These are phyloP conservation scores for Beta macrorhiza DNA, from an alignment of 179 eudicot genomes.

Conservation along the genomic window DNA sequence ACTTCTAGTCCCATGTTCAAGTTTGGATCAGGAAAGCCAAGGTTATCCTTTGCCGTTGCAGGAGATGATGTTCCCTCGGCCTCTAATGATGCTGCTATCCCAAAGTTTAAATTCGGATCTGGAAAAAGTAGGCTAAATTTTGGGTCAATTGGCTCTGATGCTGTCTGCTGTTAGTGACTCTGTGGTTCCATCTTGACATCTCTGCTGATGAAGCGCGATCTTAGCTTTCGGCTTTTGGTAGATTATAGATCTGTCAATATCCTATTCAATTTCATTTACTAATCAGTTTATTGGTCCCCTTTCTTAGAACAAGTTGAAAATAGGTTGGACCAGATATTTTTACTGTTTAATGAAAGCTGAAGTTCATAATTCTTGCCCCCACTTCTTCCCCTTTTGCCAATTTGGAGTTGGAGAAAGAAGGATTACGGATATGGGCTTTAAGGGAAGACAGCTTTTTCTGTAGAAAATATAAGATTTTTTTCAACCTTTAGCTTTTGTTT, in stretches of 20 bases:
- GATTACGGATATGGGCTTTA: neutral
- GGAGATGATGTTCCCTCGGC: conserved; percentile 29
- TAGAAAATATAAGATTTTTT: neutral
- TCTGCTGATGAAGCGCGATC: neutral
- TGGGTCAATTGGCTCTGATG: conserved; percentile 44
- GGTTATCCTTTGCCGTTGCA: conserved; percentile 28
- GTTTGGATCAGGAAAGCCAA: conserved; percentile 38
- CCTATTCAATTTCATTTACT: neutral
- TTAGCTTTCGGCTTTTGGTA: neutral
- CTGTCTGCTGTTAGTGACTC: conserved; percentile 41
- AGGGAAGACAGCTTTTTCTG: neutral
- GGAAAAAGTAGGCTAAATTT: conserved; percentile 57
- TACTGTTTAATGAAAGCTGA: neutral
- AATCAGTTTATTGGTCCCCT: conserved; percentile 15
- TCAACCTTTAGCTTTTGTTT: neutral
- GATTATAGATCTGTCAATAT: conserved; percentile 16
- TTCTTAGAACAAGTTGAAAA: neutral
- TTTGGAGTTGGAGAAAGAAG: conserved; percentile 10
- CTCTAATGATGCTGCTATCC: conserved; percentile 35
- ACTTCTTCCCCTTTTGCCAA: neutral
- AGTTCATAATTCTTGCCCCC: neutral
- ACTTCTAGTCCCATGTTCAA: conserved; percentile 48
- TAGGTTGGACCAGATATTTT: neutral
- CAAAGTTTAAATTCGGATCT: conserved; percentile 67
- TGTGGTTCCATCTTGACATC: conserved; percentile 2